A percentile compares a stretch with the other conserved stretches of the same genome.
Conservation (phyloP, 2,329 filamentous ascomycete genomes). For the Beauveria australis region DNA sequence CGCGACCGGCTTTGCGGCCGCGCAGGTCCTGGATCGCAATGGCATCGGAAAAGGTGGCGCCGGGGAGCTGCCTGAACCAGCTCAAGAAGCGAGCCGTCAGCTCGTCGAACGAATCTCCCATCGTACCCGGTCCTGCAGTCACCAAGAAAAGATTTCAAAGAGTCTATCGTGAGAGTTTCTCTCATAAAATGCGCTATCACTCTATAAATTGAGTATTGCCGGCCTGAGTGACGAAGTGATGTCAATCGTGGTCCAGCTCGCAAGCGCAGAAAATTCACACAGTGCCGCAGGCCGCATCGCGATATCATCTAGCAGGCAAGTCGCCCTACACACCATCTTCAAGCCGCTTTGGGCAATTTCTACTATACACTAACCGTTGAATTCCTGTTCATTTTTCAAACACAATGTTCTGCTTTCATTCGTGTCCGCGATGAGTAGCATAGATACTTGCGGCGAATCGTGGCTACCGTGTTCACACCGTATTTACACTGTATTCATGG, state of each 20-base stretch:
- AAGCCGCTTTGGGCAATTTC: no score
- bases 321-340: no score
- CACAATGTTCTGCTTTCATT: no score
- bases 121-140: constrained; percentile 9
- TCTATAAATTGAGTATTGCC: neutral
- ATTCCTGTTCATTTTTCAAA: no score
- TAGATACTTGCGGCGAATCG: no score
- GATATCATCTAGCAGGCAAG: no score
- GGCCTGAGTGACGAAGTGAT: neutral
- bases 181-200: neutral
- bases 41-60: constrained; percentile 43
- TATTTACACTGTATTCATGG: constrained; percentile 6
- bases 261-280: constrained; percentile 5
- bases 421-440: no score
- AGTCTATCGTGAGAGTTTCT: neutral
- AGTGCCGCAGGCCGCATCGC: neutral
- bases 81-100: constrained; percentile 38
- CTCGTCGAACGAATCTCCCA: constrained; percentile 36
- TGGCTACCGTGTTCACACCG: neutral
- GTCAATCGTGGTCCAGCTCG: neutral
- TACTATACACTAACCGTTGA: no score
- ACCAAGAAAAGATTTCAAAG: neutral
- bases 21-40: constrained; percentile 47
- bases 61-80: constrained; percentile 46
- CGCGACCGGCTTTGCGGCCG: constrained; percentile 41